Percentiles rank a stretch among this genome's conserved stretches.
Evolutionary conservation across 2,329 filamentous ascomycete species (phyloP).

Genomic region (Beauveria sp.): DNA sequence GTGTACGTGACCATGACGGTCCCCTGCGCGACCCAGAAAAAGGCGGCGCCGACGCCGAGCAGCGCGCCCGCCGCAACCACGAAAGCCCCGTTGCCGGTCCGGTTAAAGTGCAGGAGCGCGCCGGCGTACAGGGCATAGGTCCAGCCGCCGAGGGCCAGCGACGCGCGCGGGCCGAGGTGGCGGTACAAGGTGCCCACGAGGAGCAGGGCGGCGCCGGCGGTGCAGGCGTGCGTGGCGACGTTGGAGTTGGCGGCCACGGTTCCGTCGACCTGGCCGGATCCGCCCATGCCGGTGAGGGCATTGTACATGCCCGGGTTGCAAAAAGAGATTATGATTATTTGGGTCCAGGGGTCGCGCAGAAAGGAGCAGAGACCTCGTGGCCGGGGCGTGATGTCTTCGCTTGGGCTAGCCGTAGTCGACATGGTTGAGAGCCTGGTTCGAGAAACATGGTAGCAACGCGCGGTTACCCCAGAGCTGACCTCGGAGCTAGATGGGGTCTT

Average conservation of each 20-base stretch:
- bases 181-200: not conserved
- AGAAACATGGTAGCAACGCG: no score
- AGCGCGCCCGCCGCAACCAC: not conserved
- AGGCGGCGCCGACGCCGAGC: not conserved
- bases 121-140: not conserved
- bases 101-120: not conserved
- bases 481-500: not conserved
- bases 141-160: not conserved
- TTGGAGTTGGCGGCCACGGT: not conserved
- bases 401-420: not conserved
- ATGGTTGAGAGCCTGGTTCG: not conserved
- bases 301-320: slow-evolving; percentile 3
- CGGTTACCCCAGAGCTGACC: not conserved
- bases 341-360: not conserved
- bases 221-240: not conserved
- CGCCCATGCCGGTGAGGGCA: not conserved
- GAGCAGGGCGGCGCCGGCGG: not conserved
- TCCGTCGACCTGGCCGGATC: not conserved
- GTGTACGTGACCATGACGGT: slow-evolving; percentile 1
- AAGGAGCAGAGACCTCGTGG: not conserved
- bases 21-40: slow-evolving; percentile 4
- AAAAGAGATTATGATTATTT: not conserved
- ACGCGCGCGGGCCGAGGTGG: not conserved
- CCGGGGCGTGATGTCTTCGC: not conserved
- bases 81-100: not conserved